These are phyloP conservation scores for Neobulgaria alba DNA, from an alignment of 2,329 filamentous ascomycete genomes.

Conservation along the genomic window DNA sequence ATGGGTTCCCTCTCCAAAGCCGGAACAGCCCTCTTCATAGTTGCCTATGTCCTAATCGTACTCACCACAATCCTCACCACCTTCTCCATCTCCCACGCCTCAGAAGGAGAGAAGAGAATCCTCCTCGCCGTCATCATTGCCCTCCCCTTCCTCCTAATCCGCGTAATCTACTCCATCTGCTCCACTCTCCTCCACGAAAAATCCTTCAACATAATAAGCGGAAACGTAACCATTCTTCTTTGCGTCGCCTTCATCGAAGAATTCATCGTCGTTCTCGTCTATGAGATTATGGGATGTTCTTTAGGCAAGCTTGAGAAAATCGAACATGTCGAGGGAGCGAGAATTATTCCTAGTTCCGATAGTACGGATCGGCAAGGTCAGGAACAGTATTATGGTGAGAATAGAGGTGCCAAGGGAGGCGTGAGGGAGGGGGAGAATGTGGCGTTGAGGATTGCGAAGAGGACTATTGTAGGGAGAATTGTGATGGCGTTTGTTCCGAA, in stretches of 20 bases:
- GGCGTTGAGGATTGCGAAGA: slow-evolving; percentile 18
- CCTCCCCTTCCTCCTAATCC: slow-evolving; percentile 41
- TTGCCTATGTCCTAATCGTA: slow-evolving; percentile 32
- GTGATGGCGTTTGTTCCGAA: slow-evolving; percentile 14
- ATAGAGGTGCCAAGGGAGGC: background rate
- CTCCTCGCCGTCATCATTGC: slow-evolving; percentile 35
- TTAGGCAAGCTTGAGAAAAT: slow-evolving; percentile 24
- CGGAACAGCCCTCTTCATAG: slow-evolving; percentile 36
- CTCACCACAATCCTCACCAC: slow-evolving; percentile 28
- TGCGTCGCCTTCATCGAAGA: slow-evolving; percentile 43
- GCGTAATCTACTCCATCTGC: slow-evolving; percentile 40
- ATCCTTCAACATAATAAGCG: slow-evolving; percentile 36
- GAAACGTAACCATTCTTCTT: slow-evolving; percentile 33
- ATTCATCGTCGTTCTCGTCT: slow-evolving; percentile 37
- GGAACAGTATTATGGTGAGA: background rate
- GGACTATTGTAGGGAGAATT: slow-evolving; percentile 23
- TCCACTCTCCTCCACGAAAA: slow-evolving; percentile 33
- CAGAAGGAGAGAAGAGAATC: slow-evolving; percentile 38
- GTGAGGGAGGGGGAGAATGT: slow-evolving; percentile 4
- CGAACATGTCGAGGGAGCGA: slow-evolving; percentile 1
- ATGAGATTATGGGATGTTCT: slow-evolving; percentile 34
- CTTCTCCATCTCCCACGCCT: slow-evolving; percentile 28
- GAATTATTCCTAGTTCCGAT: slow-evolving; percentile 4
- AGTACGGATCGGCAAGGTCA: background rate
- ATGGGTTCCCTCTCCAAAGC: slow-evolving; percentile 32